Evolutionary conservation across 805 yeast species (phyloP).

Genomic region (Pichia manshurica): DNA sequence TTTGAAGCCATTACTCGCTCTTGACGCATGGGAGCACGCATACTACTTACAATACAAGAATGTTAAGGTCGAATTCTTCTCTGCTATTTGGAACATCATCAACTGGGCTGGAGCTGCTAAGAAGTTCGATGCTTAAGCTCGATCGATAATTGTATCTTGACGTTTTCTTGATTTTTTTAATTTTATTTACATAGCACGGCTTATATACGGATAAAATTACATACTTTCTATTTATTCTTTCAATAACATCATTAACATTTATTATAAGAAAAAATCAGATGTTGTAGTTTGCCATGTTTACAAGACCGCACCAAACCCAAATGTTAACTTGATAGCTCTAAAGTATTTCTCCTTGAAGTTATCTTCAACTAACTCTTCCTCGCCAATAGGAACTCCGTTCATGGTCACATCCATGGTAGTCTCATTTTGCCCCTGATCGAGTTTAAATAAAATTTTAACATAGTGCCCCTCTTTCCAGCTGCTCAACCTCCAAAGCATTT

Average conservation of each 20-base stretch:
- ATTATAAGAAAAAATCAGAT: no score
- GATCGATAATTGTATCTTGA: not conserved
- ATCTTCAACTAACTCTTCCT: slow-evolving; percentile 77
- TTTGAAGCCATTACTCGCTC: slow-evolving; percentile 72
- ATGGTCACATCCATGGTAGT: slow-evolving; percentile 75
- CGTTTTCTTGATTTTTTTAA: not conserved
- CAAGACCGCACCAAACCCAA: slow-evolving; percentile 93
- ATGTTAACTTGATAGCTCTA: slow-evolving; percentile 81
- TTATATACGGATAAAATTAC: not conserved
- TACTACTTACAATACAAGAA: slow-evolving; percentile 90
- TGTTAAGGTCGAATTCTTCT: slow-evolving; percentile 86
- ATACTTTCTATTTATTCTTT: slow-evolving; percentile 1
- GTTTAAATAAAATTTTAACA: slow-evolving; percentile 59
- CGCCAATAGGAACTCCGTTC: slow-evolving; percentile 91
- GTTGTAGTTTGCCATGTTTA: slow-evolving; percentile 27
- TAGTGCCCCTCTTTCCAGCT: slow-evolving; percentile 86
- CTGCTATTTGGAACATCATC: slow-evolving; percentile 90
- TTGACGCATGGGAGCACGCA: slow-evolving; percentile 97
- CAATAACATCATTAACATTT: not conserved
- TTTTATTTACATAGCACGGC: not conserved
- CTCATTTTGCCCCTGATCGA: slow-evolving; percentile 77
- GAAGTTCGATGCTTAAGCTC: slow-evolving; percentile 44
- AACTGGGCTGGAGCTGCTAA: slow-evolving; percentile 88
- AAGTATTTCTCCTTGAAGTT: slow-evolving; percentile 90
- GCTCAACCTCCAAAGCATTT: slow-evolving; percentile 78